Evolutionary conservation across 495 filamentous ascomycete genomes (phyloP), one percentile per base, ranked within the genome.

Genomic region (Hypomontagnella submonticulosa): DNA sequence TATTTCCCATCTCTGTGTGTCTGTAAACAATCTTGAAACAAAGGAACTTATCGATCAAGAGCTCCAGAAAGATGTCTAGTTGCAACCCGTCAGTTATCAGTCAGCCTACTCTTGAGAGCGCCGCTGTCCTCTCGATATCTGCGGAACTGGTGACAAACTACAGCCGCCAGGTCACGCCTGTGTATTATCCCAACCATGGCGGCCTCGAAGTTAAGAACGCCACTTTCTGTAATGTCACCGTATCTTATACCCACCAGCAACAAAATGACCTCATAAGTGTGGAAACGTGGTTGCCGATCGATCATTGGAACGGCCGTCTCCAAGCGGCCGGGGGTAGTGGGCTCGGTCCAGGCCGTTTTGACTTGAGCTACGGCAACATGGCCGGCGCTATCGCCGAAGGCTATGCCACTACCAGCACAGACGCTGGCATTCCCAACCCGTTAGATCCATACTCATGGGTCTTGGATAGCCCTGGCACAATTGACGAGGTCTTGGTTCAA

Each of bases 221-320:
- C 23, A 67, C 12, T 11, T 81, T 82, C 65, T 83, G 81, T 65
- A 81, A 83, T 61, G 61, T 83, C 50, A 82, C 78, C n/a, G 54
- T 83, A 19, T 73, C 73, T 5, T 80, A 82, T 60, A 81, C 80
- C 5, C 80, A 79, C 65, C 74, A 73, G 2, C 74, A 72, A 2
- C 51, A 71, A 34, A 66, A 74, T 54, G 79, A 83, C 51, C 60
- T 30, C 3, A 64, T 83, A 43, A 65, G 67, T 48, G 72, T 73
- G 38, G 64, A 74, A 50, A 51, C 77, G 42, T 80, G 72, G 73
- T 66, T 83, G 0, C 82, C 80, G 10, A 16, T 48, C 1, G 53
- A 69, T 6, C 19, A 33, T 10, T 83, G 78, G 76, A 83, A 83
- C 40, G 76, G 75, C 1, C 71, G 78, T 9, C 60, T 83, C 15